Base-by-base conservation (phyloP, 108 stramenopile genomes). In the Licmophora abbreviata region DNA sequence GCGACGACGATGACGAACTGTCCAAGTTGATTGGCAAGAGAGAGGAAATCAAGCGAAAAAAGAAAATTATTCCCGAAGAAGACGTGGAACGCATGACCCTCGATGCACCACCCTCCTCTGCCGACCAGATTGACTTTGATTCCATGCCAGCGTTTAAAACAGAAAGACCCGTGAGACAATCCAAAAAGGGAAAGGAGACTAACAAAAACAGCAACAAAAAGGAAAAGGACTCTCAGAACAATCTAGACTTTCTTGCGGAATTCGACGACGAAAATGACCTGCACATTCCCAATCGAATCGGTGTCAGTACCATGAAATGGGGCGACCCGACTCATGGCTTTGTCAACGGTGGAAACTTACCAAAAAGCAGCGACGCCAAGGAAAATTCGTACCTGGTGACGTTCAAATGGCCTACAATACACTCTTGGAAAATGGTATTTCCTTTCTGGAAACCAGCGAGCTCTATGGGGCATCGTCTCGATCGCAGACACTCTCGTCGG, bases 251-350 rank as follows among this genome's bases (percentile, higher is more conserved):
- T 51, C 38, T 55, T 3, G 76, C 66, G 22, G 83, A 77, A 44
- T 73, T 76, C 43, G 61, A 61, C 24, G 86, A 85, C 54, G 91
- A 92, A 54, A 92, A 92, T 59, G 84, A 80, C 24, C 74, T 92
- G 33, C 85, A 85, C 37, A 77, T 92, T 56, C 81, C 84, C 1
- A 88, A 92, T 79, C 79, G 91, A 11, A 71, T 92, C 54, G 91
- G 81, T 20, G 66, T 92, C 47, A 71, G 70, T 8, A 86, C 84
- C 2, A 36, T 33, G 3, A 64, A 54, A 25, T 87, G 91, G 91
- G 84, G 81, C 4, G 71, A 86, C 46, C 48, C 31, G 14, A 67
- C 24, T 22, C 52, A 51, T 34, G 83, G 85, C 21, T 91, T 83
- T 61, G 74, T 79, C 11, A 32, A 56, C 3, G 42, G 52, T 11